Conservation (phyloP, 768 basidiomycete species). For the Sutorius australiensis region DNA sequence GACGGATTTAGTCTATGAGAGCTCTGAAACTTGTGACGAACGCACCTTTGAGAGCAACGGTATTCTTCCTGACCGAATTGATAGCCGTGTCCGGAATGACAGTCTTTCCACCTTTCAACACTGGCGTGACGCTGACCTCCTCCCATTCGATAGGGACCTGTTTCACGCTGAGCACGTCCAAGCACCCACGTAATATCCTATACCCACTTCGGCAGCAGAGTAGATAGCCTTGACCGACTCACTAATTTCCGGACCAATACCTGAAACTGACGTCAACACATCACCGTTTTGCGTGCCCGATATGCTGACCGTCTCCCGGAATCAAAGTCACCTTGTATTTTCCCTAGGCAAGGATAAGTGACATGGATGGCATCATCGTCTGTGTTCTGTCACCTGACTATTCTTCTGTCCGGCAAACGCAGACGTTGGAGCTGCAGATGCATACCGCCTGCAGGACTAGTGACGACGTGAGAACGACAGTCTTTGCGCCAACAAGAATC, state of each 20-base stretch:
- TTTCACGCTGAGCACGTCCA: conserved; percentile 10
- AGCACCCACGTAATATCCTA: conserved; percentile 1
- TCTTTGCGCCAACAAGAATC: background rate
- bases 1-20: conserved; percentile 8
- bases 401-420: conserved; percentile 89
- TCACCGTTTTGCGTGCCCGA: conserved; percentile 7
- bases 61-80: conserved; percentile 90
- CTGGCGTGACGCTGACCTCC: conserved; percentile 94
- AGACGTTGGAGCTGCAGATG: conserved; percentile 74
- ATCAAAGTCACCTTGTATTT: conserved; percentile 96
- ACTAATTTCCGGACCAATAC: conserved; percentile 98
- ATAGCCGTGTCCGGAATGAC: conserved; percentile 94
- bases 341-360: conserved; percentile 50
- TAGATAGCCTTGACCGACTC: conserved; percentile 95
- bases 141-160: conserved; percentile 99
- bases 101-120: conserved; percentile 92
- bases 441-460: conserved; percentile 60
- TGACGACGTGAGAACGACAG: conserved; percentile 14
- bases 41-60: conserved; percentile 93
- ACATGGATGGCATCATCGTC: background rate
- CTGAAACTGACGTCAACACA: conserved; percentile 39
- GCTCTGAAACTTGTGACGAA: background rate
- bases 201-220: conserved; percentile 70
- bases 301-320: conserved; percentile 81
- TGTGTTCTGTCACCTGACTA: conserved; percentile 58